Evolutionary conservation across 495 filamentous ascomycete species (phyloP), one percentile per base, ranked within the genome.

Genomic region (Penicillium manginii): DNA sequence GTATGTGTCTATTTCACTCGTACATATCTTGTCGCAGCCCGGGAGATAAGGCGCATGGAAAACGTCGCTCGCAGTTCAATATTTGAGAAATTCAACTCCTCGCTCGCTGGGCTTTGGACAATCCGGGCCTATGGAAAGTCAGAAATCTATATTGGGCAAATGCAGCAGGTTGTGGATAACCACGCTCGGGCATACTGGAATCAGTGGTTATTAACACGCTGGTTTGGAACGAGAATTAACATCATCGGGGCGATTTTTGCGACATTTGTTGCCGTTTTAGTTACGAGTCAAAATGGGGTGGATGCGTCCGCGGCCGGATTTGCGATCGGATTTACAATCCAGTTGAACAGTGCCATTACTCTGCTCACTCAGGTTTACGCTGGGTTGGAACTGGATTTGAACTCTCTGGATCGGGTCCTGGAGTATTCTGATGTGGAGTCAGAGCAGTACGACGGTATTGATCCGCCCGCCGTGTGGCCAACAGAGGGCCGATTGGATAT

Each of bases 401-500:
- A 37, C 12, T 11, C 33, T 3, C 10, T 15, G 3, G 33, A 37
- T 3, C 33, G 47, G 2, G 79, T 86, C 39, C 74, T 83, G 2
- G 73, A 81, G 64, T 90, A 89, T 62, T 77, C 83, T 4, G 76
- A 82, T 26, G 62, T 89, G 2, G 70, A 77, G 1, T 87, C 78
- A 7, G 86, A 88, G 62, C 70, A 76, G 18, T 70, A 82, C 1
- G 32, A 55, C 17, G 82, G 92, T 49, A 86, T 85, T 58, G 77
- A 86, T 23, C 89, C 90, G 7, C 73, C 84, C 1, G 70, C 73
- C 5, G 83, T 87, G 60, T 96, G 91, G 91, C 91, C 91, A 11
- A 84, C 83, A 46, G 73, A 88, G 59, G 91, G 91, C 9, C 78
- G 82, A 2, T 87, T 96, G 10, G 84, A 91, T 59, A 93, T 96